Percentiles rank a stretch among this genome's conserved stretches.
These are phyloP conservation scores for Batkoa obscura DNA, from an alignment of 371 early-diverging fungal species.

Conservation along the genomic window DNA sequence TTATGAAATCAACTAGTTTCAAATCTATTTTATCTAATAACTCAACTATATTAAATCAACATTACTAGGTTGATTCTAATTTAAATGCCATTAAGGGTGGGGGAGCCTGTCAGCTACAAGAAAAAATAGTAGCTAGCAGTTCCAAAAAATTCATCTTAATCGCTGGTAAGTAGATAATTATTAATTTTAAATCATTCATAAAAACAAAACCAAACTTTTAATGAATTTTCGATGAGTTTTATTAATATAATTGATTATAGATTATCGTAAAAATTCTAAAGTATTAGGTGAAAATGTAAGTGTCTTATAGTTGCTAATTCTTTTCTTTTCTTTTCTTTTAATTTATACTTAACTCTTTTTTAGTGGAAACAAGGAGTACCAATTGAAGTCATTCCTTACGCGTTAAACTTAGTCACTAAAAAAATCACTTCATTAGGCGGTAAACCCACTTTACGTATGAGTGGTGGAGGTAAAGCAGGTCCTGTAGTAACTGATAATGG, in stretches of 20 bases:
- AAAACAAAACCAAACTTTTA: too few relatives aligned
- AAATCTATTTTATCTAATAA: too few relatives aligned
- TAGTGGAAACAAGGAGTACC: conserved; percentile 75
- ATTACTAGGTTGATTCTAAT: conserved; percentile 30
- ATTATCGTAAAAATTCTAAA: conserved; percentile 62
- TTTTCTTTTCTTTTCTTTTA: not conserved
- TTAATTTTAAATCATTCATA: not conserved
- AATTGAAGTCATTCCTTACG: conserved; percentile 72
- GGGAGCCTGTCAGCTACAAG: conserved; percentile 81
- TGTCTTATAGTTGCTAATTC: not conserved
- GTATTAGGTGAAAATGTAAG: conserved; percentile 49
- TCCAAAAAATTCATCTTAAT: conserved; percentile 68
- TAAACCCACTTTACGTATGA: conserved; percentile 51
- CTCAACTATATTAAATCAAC: not conserved
- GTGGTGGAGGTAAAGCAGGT: conserved; percentile 68
- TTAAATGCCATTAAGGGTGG: conserved; percentile 88
- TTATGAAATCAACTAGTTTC: too few relatives aligned
- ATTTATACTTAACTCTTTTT: not conserved
- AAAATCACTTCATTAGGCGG: conserved; percentile 18
- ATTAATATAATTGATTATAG: conserved; percentile 10
- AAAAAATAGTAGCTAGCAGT: conserved; percentile 73
- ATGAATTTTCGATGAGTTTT: too few relatives aligned
- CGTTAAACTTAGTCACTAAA: conserved; percentile 30
- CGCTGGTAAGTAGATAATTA: conserved; percentile 19
- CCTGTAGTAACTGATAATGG: conserved; percentile 90